phyloP scores from a whole-genome alignment of 805 yeast species.

The Helenozyma rhizophorensis region DNA sequence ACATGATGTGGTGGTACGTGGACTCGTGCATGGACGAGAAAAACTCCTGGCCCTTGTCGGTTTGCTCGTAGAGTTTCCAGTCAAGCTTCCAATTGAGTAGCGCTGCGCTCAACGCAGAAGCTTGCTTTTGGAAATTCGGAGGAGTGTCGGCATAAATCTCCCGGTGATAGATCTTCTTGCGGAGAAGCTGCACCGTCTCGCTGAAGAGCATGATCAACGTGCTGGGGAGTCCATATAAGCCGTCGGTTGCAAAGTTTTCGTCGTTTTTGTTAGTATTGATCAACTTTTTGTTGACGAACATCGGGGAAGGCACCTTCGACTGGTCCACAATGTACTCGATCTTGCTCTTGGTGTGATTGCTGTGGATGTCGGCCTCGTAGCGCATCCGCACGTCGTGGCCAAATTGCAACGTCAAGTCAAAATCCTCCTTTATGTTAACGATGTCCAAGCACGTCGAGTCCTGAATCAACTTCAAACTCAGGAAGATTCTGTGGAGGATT shows the following conservation, averaged over 20 bases:
- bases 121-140: constrained; percentile 28
- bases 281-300: constrained; percentile 38
- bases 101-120: constrained; percentile 37
- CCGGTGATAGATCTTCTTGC: constrained; percentile 55
- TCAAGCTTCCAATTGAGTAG: constrained; percentile 67
- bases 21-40: constrained; percentile 61
- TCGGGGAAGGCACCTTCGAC: constrained; percentile 26
- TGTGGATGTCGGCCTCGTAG: constrained; percentile 11
- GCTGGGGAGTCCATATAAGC: constrained; percentile 80
- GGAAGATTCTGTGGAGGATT: constrained; percentile 71
- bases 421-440: constrained; percentile 33
- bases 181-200: constrained; percentile 62
- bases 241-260: constrained; percentile 67
- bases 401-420: constrained; percentile 20
- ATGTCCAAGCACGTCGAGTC: constrained; percentile 59
- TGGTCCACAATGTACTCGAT: constrained; percentile 18
- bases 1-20: constrained; percentile 72
- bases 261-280: constrained; percentile 48
- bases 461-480: constrained; percentile 69
- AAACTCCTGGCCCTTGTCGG: constrained; percentile 24
- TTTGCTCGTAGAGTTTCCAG: constrained; percentile 50
- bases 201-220: constrained; percentile 69
- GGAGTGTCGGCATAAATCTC: constrained; percentile 24
- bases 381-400: constrained; percentile 28
- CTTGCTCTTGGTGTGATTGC: constrained; percentile 11